Percentiles rank a stretch among this genome's conserved stretches.
These are phyloP conservation scores for Pyricularia pennisetigena DNA, from an alignment of 2,329 filamentous ascomycete species.

Conservation along the genomic window DNA sequence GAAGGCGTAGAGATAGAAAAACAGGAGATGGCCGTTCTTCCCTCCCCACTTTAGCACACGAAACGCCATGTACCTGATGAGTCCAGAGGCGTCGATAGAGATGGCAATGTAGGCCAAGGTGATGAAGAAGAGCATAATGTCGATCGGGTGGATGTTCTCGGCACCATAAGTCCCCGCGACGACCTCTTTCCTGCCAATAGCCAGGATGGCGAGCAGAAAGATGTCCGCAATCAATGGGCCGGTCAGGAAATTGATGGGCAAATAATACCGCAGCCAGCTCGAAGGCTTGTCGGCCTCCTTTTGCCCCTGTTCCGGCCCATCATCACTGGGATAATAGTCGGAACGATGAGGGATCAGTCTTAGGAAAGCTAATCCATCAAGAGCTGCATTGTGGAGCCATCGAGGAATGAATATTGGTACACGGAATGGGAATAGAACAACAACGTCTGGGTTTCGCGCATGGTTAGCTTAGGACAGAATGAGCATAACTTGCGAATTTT, in stretches of 20 bases:
- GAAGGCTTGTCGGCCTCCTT: conserved; percentile 15
- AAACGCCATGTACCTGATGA: conserved; percentile 62
- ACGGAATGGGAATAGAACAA: conserved; percentile 60
- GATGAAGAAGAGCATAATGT: conserved; percentile 68
- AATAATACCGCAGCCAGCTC: conserved; percentile 37
- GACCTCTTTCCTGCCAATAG: conserved; percentile 58
- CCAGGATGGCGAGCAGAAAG: conserved; percentile 58
- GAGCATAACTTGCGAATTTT: not conserved
- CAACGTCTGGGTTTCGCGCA: conserved; percentile 39
- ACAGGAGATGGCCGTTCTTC: conserved; percentile 55
- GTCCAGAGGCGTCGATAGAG: conserved; percentile 64
- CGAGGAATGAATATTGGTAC: conserved; percentile 52
- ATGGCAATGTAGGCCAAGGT: conserved; percentile 69
- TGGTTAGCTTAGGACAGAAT: not conserved
- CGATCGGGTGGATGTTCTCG: conserved; percentile 56
- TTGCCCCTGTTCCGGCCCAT: conserved; percentile 8
- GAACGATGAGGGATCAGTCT: conserved; percentile 42
- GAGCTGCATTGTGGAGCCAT: conserved; percentile 30
- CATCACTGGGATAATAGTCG: conserved; percentile 6
- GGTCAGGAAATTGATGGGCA: conserved; percentile 63
- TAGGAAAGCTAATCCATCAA: conserved; percentile 28
- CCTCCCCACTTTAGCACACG: conserved; percentile 60
- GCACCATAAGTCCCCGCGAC: conserved; percentile 58
- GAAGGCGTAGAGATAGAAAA: conserved; percentile 64
- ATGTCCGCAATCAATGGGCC: conserved; percentile 62